A percentile compares a stretch with the other conserved stretches of the same genome.
Conservation (phyloP, 2,329 filamentous ascomycete species). For the Colletotrichum neosansevieriae region DNA sequence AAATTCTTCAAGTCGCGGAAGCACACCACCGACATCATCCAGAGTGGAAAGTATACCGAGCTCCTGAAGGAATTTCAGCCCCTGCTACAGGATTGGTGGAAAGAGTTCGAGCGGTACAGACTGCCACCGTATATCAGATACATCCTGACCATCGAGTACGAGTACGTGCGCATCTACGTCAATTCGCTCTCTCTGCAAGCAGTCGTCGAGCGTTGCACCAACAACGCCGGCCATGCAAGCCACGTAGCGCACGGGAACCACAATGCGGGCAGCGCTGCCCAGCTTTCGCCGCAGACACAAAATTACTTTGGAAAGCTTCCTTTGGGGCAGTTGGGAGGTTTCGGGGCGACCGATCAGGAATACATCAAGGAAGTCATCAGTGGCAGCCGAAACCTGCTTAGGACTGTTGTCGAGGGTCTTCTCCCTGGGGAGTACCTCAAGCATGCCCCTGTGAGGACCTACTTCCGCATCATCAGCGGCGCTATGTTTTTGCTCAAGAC, state of each 20-base stretch:
- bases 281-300: conserved; percentile 73
- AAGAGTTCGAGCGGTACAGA: conserved; percentile 83
- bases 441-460: conserved; percentile 85
- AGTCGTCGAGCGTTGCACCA: conserved; percentile 92
- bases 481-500: conserved; percentile 89
- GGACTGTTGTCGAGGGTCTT: conserved; percentile 81
- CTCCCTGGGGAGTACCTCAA: conserved; percentile 81
- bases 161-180: conserved; percentile 94
- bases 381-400: conserved; percentile 80
- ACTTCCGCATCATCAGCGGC: conserved; percentile 87
- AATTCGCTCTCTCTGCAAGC: conserved; percentile 95
- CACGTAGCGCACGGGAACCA: conserved; percentile 47
- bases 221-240: conserved; percentile 66
- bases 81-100: conserved; percentile 81
- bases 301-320: conserved; percentile 74
- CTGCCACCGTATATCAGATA: conserved; percentile 75
- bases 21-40: conserved; percentile 89
- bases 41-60: conserved; percentile 84
- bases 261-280: conserved; percentile 53
- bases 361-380: conserved; percentile 83
- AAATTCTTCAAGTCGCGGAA: conserved; percentile 88
- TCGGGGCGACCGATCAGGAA: conserved; percentile 75
- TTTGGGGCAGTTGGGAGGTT: conserved; percentile 72
- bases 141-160: conserved; percentile 93
- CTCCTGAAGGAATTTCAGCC: conserved; percentile 86